Evolutionary conservation across 306 rosid species (phyloP).

Genomic region (Pueraria montana): DNA sequence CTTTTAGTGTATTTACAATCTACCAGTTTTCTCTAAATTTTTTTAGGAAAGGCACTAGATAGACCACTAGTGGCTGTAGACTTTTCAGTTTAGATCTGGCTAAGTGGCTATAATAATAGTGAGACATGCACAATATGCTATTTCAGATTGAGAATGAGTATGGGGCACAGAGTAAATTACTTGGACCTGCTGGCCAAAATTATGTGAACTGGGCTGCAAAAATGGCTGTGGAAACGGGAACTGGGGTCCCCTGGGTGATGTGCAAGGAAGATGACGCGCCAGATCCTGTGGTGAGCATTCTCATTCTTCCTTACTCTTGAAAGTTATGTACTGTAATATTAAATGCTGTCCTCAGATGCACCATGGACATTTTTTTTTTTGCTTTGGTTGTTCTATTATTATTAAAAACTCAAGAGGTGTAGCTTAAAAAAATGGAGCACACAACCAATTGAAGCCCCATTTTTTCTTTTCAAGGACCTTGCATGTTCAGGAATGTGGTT

Average conservation of each 20-base stretch:
- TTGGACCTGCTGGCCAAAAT: constrained; percentile 84
- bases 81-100: constrained; percentile 39
- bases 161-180: constrained; percentile 85
- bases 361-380: constrained; percentile 14
- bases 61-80: constrained; percentile 20
- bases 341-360: constrained; percentile 4
- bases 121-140: constrained; percentile 14
- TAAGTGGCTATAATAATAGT: constrained; percentile 36
- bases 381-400: constrained; percentile 17
- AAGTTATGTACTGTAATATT: constrained; percentile 33
- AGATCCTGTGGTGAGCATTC: constrained; percentile 91
- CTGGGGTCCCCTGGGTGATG: constrained; percentile 99
- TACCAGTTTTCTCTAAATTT: constrained; percentile 6
- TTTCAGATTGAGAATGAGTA: constrained; percentile 97
- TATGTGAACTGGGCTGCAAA: constrained; percentile 97
- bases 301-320: constrained; percentile 32
- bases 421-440: not conserved
- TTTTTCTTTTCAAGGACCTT: constrained; percentile 20
- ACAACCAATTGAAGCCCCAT: not conserved
- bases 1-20: constrained; percentile 30
- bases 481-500: constrained; percentile 25
- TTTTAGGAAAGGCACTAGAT: constrained; percentile 14
- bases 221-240: constrained; percentile 90
- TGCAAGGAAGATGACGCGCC: constrained; percentile 99
- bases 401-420: not conserved